A percentile compares a stretch with the other conserved stretches of the same genome.
phyloP scores from a whole-genome alignment of 78 protist species.

The Dictyostelium brefeldianum region DNA sequence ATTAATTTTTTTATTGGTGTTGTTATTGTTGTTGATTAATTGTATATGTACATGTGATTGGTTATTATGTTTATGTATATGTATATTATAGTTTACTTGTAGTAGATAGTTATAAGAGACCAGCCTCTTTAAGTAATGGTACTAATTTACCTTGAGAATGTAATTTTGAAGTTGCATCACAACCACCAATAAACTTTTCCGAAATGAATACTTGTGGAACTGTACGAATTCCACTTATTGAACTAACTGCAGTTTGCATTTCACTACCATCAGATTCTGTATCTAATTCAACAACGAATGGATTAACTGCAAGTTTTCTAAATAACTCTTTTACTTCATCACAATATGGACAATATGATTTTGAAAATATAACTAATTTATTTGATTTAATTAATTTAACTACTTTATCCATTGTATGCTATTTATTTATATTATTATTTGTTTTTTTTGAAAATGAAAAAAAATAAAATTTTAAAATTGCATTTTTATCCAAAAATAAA shows the following conservation, averaged over 20 bases:
- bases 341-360: conserved; percentile 57
- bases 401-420: conserved; percentile 1
- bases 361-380: conserved; percentile 50
- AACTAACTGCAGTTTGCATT: conserved; percentile 17
- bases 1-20: too few relatives aligned
- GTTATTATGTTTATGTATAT: not conserved
- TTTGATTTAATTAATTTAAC: conserved; percentile 20
- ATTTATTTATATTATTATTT: not conserved
- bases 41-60: not conserved
- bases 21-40: too few relatives aligned
- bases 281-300: conserved; percentile 48
- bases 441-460: too few relatives aligned
- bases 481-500: too few relatives aligned
- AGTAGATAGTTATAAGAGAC: conserved; percentile 1
- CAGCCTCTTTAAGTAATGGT: conserved; percentile 57
- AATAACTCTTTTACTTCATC: conserved; percentile 11
- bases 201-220: conserved; percentile 70
- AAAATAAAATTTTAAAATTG: too few relatives aligned
- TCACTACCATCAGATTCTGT: not conserved
- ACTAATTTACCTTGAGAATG: conserved; percentile 21
- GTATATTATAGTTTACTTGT: not conserved
- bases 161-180: conserved; percentile 43
- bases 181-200: conserved; percentile 79
- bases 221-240: not conserved
- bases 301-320: not conserved